Percentiles rank a stretch among this genome's conserved stretches.
Evolutionary conservation across 139 green algal genomes (phyloP).

Genomic region (Chlamydomonas schloesseri): DNA sequence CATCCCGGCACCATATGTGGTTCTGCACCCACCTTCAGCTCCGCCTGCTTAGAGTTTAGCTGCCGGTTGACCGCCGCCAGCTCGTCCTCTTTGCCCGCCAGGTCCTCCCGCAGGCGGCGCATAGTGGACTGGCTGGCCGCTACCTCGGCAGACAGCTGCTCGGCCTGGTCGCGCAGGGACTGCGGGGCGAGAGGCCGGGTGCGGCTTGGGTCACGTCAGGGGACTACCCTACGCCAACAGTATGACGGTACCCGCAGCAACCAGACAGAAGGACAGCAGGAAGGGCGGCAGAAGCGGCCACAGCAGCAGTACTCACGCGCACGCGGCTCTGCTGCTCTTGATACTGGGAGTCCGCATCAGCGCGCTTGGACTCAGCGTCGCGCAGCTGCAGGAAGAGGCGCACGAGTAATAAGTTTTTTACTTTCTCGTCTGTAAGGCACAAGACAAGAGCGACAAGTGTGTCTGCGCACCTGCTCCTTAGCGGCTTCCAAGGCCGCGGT

Average conservation of each 20-base stretch:
- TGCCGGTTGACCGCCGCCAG: constrained; percentile 36
- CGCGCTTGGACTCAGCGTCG: background rate
- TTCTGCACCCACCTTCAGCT: constrained; percentile 40
- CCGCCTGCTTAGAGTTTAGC: constrained; percentile 22
- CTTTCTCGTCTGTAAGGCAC: too few species aligned
- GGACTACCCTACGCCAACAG: too few species aligned
- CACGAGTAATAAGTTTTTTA: too few species aligned
- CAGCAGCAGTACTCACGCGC: too few species aligned
- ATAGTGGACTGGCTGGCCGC: constrained; percentile 10
- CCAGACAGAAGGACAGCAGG: too few species aligned
- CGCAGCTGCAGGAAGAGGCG: background rate
- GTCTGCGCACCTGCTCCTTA: constrained; percentile 9
- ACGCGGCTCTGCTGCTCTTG: constrained; percentile 34
- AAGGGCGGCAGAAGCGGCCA: too few species aligned
- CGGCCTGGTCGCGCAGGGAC: constrained; percentile 35
- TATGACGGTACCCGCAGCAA: too few species aligned
- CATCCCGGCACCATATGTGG: too few species aligned
- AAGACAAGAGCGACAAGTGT: too few species aligned
- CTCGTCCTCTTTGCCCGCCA: constrained; percentile 36
- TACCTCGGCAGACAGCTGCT: constrained; percentile 50
- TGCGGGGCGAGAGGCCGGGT: too few species aligned
- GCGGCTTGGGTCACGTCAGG: too few species aligned
- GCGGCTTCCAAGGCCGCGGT: constrained; percentile 17
- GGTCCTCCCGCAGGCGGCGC: constrained; percentile 5
- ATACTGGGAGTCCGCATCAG: constrained; percentile 38